Percentiles rank a stretch among this genome's conserved stretches.
Evolutionary conservation across 129 eudicot genomes (phyloP).

Genomic region (Apium graveolens): DNA sequence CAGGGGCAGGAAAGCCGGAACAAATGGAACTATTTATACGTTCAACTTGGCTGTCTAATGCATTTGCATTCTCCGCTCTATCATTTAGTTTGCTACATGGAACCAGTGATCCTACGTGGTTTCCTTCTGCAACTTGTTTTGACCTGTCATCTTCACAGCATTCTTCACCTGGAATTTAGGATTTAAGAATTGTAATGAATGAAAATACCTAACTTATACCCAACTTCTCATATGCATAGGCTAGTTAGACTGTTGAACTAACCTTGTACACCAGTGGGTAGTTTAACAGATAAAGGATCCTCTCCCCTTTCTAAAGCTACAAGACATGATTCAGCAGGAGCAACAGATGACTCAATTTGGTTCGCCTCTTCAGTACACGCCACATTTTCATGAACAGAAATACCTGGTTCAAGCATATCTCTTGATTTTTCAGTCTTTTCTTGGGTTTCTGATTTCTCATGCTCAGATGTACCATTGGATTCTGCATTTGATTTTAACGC

Average conservation of each 20-base stretch:
- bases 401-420: slow-evolving; percentile 11
- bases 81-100: slow-evolving; percentile 22
- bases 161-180: slow-evolving; percentile 30
- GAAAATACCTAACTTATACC: not conserved
- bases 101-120: slow-evolving; percentile 20
- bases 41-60: slow-evolving; percentile 23
- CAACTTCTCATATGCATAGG: slow-evolving; percentile 4
- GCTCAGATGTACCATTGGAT: slow-evolving; percentile 11
- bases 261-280: slow-evolving; percentile 25
- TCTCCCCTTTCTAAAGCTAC: slow-evolving; percentile 22
- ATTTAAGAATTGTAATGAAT: not conserved
- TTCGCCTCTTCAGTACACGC: slow-evolving; percentile 14
- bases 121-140: slow-evolving; percentile 26
- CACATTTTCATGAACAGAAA: slow-evolving; percentile 12
- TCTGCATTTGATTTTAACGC: slow-evolving; percentile 19
- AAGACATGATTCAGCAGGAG: slow-evolving; percentile 12
- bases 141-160: slow-evolving; percentile 21
- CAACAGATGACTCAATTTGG: slow-evolving; percentile 6
- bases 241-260: slow-evolving; percentile 25
- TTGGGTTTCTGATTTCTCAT: slow-evolving; percentile 23
- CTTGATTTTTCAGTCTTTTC: slow-evolving; percentile 8
- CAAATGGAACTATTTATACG: slow-evolving; percentile 19
- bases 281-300: slow-evolving; percentile 10
- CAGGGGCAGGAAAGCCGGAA: slow-evolving; percentile 56
- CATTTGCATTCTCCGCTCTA: slow-evolving; percentile 19